phyloP scores from a whole-genome alignment of 768 basidiomycete genomes.

The Tulasnella sp. region DNA sequence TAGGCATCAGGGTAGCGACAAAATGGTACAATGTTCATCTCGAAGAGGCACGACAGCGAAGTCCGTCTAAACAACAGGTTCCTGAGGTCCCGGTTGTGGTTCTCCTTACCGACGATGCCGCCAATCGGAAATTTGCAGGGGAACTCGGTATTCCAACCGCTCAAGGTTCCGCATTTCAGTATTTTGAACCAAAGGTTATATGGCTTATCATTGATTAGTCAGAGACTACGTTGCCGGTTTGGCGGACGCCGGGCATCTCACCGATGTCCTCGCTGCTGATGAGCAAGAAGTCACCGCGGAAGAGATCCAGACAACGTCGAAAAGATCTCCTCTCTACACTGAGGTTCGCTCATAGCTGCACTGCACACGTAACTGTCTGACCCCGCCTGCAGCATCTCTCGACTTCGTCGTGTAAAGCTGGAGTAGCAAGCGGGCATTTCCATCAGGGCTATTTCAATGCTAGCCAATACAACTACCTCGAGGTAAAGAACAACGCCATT shows the following conservation, averaged over 20 bases:
- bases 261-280: conserved; percentile 78
- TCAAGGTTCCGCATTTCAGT: conserved; percentile 55
- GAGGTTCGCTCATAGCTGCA: conserved; percentile 54
- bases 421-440: conserved; percentile 79
- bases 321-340: conserved; percentile 67
- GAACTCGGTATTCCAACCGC: conserved; percentile 60
- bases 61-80: not conserved
- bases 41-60: conserved; percentile 43
- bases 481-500: conserved; percentile 53
- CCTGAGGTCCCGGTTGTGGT: conserved; percentile 62
- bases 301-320: conserved; percentile 55
- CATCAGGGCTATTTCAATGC: conserved; percentile 96
- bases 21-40: conserved; percentile 81
- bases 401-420: conserved; percentile 69
- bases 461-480: conserved; percentile 93
- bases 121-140: conserved; percentile 77
- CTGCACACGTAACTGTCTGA: not conserved
- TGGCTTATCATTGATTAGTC: conserved; percentile 49
- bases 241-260: conserved; percentile 63
- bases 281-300: conserved; percentile 63
- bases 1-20: conserved; percentile 87
- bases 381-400: conserved; percentile 68
- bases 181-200: not conserved
- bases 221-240: conserved; percentile 80
- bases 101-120: conserved; percentile 87